Evolutionary conservation across 768 basidiomycete species (phyloP).

Genomic region (Boletellus sp.): DNA sequence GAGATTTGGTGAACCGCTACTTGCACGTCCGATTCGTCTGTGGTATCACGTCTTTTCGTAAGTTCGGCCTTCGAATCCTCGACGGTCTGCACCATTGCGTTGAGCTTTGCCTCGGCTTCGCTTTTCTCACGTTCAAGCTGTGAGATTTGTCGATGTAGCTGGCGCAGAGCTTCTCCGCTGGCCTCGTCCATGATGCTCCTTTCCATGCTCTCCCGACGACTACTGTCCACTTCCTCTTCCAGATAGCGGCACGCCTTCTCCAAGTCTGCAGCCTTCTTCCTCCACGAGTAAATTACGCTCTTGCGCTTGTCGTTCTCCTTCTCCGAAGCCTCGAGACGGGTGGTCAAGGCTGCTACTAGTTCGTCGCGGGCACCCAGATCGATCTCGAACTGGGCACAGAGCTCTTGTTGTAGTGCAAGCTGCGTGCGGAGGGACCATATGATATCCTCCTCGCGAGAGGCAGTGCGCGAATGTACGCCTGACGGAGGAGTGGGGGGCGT

Average conservation of each 20-base stretch:
- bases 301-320: slow-evolving; percentile 62
- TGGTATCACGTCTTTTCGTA: slow-evolving; percentile 28
- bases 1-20: slow-evolving; percentile 9
- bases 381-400: slow-evolving; percentile 72
- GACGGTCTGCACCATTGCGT: slow-evolving; percentile 25
- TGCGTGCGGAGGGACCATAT: slow-evolving; percentile 75
- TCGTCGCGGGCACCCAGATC: slow-evolving; percentile 74
- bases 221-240: slow-evolving; percentile 86
- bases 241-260: slow-evolving; percentile 62
- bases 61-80: slow-evolving; percentile 58
- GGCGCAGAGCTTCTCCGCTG: slow-evolving; percentile 72
- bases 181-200: slow-evolving; percentile 82
- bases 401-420: slow-evolving; percentile 67
- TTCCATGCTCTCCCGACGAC: slow-evolving; percentile 76
- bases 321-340: slow-evolving; percentile 53
- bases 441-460: slow-evolving; percentile 67
- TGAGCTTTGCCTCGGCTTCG: slow-evolving; percentile 47
- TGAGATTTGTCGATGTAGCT: slow-evolving; percentile 76
- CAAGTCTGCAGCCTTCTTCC: slow-evolving; percentile 73
- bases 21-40: slow-evolving; percentile 41
- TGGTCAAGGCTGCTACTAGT: slow-evolving; percentile 56
- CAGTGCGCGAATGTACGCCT: slow-evolving; percentile 49
- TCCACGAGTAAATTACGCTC: slow-evolving; percentile 55
- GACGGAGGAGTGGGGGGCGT: slow-evolving; percentile 63
- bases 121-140: slow-evolving; percentile 66